Base-by-base conservation (phyloP, 441 rosid genomes). In the Syzygium malaccense region DNA sequence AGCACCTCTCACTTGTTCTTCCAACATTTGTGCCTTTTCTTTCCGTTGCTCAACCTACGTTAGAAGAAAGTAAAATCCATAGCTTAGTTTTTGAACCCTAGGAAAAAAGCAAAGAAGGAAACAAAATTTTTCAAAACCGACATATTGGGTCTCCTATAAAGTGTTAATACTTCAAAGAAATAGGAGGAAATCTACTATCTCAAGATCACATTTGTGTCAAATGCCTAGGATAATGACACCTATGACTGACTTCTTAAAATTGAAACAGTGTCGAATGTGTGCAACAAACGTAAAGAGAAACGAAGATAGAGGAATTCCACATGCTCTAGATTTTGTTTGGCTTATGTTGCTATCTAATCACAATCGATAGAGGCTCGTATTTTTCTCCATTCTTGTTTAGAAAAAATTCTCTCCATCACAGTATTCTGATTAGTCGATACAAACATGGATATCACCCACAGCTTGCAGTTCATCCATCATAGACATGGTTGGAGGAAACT, bases 1-100 rank as follows among this genome's bases (percentile, higher is more conserved):
- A 86, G 85, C 55, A 49, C 85, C 15, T 75, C 93, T 90, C 86
- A 91, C 64, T 51, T 91, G 89, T 57, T 88, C 91, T 88, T 93
- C 92, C 26, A 93, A 86, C 86, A 86, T 66, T 78, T 66, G 33
- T 18, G 83, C 91, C 64, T 88, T 88, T 14, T 87, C 88, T 80
- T 60, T 55, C 85, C 88, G 62, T 13, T 51, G 3, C 4, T 71
- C 87, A 55, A 88, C 94, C 94, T 94, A 23, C 60, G 51, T 75
- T 75, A 23, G 51, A 75, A 12, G 83, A 23, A 41, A 23, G n/a
- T 41, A 23, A 41, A 75, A 75, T 37, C 83, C n/a, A 41, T 25
- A 23, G 51, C n/a, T 75, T 75, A 75, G 83, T 75, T 75, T 25
- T 41, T 12, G n/a, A 41, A 41, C 83, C 80, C 83, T 37, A 37